Evolutionary conservation across 1,284 basidiomycete species (phyloP).

Genomic region (Marasmius fiardii): DNA sequence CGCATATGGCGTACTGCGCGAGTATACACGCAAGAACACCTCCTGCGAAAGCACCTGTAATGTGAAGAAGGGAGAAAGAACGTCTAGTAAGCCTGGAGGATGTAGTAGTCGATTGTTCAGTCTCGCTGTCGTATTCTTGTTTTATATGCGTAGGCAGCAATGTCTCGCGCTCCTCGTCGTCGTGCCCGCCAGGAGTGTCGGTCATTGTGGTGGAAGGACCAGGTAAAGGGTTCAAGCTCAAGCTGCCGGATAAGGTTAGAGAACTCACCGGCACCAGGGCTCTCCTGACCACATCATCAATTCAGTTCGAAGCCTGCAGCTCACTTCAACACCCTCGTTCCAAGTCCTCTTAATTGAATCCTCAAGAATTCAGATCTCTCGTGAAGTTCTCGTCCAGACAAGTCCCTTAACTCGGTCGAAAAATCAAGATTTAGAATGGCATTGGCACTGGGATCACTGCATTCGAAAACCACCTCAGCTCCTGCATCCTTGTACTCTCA

Average conservation of each 20-base stretch:
- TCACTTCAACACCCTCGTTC: background rate
- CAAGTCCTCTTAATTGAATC: too few relatives aligned
- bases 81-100: constrained; percentile 15
- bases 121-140: constrained; percentile 15
- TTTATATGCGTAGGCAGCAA: constrained; percentile 29
- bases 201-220: constrained; percentile 5
- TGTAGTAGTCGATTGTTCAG: constrained; percentile 15
- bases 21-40: constrained; percentile 41
- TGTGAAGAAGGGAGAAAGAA: constrained; percentile 30
- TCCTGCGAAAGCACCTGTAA: constrained; percentile 39
- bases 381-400: too few relatives aligned
- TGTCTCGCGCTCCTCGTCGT: constrained; percentile 29
- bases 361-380: too few relatives aligned
- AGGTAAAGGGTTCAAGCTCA: background rate
- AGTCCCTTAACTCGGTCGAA: too few relatives aligned
- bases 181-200: background rate
- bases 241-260: background rate
- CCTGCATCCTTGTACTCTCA: background rate
- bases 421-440: too few relatives aligned
- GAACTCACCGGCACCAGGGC: too few relatives aligned
- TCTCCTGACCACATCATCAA: background rate
- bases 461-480: background rate
- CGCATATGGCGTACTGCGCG: constrained; percentile 37
- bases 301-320: background rate
- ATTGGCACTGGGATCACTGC: background rate